Percentiles rank a stretch among this genome's conserved stretches.
phyloP scores from a whole-genome alignment of 768 basidiomycete species.

The Trametes gibbosa region DNA sequence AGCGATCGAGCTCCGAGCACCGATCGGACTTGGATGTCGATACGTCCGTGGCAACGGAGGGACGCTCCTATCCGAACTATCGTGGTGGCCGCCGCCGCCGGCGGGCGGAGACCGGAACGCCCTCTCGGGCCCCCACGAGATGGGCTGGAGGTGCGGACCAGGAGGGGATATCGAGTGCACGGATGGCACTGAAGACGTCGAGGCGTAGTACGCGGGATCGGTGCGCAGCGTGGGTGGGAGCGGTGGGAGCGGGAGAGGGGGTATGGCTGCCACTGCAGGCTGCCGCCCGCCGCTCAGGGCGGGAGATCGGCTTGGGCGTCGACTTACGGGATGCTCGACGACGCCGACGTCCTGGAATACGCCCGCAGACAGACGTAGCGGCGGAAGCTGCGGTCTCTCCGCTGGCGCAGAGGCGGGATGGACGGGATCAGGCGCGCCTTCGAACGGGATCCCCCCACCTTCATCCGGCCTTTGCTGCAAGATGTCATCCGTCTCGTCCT shows the following conservation, averaged over 20 bases:
- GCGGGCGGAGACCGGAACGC: neutral
- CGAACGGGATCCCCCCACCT: neutral
- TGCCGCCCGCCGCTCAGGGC: neutral
- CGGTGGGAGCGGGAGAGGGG: neutral
- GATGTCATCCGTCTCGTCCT: neutral
- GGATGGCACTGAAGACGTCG: neutral
- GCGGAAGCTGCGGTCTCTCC: constrained; percentile 4
- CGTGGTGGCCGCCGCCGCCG: neutral
- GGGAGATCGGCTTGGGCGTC: constrained; percentile 1
- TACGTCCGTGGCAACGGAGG: neutral
- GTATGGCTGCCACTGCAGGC: neutral
- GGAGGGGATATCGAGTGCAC: neutral
- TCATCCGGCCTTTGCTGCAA: neutral
- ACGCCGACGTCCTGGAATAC: neutral
- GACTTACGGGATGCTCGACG: neutral
- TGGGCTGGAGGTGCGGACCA: constrained; percentile 14
- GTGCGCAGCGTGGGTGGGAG: constrained; percentile 4
- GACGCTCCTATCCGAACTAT: constrained; percentile 14
- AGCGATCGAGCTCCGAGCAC: neutral
- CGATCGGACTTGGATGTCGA: neutral
- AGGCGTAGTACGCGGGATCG: constrained; percentile 12
- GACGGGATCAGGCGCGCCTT: neutral
- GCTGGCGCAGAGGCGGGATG: neutral
- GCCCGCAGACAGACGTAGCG: constrained; percentile 1
- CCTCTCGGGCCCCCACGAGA: constrained; percentile 8